These are phyloP conservation scores for Cladosporium austrohemisphaericum DNA, from an alignment of 2,329 filamentous ascomycete genomes.

Conservation along the genomic window DNA sequence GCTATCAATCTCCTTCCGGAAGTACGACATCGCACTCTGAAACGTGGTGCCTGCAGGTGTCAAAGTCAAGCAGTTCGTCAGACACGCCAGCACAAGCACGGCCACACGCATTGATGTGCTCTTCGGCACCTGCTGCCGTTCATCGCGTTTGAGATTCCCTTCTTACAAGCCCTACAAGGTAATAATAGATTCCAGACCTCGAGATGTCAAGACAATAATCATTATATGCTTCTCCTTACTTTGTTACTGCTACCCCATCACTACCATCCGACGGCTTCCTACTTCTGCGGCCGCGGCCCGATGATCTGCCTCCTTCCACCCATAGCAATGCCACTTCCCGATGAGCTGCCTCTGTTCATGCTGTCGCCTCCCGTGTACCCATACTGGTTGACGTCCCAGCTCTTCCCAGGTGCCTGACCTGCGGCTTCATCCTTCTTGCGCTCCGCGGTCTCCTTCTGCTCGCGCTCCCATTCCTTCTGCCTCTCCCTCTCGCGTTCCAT, in stretches of 20 bases:
- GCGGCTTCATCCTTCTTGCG: slow-evolving; percentile 54
- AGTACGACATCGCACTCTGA: too few relatives aligned
- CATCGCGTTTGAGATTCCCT: too few relatives aligned
- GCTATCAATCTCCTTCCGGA: too few relatives aligned
- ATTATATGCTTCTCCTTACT: not conserved
- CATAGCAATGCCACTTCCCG: slow-evolving; percentile 60
- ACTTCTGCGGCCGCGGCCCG: slow-evolving; percentile 66
- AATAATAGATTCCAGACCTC: too few relatives aligned
- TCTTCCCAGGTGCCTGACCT: slow-evolving; percentile 63
- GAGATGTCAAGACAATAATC: not conserved
- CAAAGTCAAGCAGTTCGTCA: not conserved
- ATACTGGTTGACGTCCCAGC: slow-evolving; percentile 74
- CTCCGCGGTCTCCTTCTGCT: slow-evolving; percentile 62
- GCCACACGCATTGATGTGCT: not conserved
- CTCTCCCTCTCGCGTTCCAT: slow-evolving; percentile 76
- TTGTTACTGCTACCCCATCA: slow-evolving; percentile 6
- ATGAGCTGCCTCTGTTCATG: slow-evolving; percentile 61
- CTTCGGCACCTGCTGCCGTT: too few relatives aligned
- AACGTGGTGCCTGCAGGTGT: not conserved
- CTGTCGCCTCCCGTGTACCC: slow-evolving; percentile 72
- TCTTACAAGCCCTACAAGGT: too few relatives aligned
- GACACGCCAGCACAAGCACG: not conserved
- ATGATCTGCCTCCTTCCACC: slow-evolving; percentile 72
- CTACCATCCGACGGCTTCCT: slow-evolving; percentile 13
- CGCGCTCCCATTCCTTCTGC: slow-evolving; percentile 75